A percentile compares a stretch with the other conserved stretches of the same genome.
Evolutionary conservation across 345 rosid species (phyloP).

Genomic region (Anacardium occidentale): DNA sequence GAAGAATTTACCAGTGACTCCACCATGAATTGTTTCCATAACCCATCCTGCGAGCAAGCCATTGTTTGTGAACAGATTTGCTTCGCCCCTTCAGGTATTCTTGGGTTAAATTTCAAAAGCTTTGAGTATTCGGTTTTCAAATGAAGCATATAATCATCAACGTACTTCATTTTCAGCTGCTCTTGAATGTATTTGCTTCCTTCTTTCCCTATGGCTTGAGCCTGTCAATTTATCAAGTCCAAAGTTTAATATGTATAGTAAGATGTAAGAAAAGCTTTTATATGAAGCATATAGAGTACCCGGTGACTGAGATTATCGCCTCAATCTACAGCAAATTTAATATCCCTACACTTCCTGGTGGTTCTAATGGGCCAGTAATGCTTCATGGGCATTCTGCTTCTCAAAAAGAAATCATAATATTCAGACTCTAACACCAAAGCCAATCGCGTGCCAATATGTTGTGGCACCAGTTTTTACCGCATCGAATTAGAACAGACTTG

Average conservation of each 20-base stretch:
- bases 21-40: constrained; percentile 36
- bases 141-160: constrained; percentile 65
- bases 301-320: constrained; percentile 27
- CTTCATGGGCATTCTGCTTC: constrained; percentile 34
- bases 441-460: constrained; percentile 39
- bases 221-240: constrained; percentile 29
- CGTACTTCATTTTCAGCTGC: constrained; percentile 43
- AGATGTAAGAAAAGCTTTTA: no score
- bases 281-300: constrained; percentile 11
- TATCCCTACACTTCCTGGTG: constrained; percentile 19
- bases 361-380: constrained; percentile 40
- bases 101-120: constrained; percentile 49
- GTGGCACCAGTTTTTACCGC: no score
- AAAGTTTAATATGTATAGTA: background rate
- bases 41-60: constrained; percentile 42
- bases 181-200: constrained; percentile 47
- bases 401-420: constrained; percentile 34
- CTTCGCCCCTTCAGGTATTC: constrained; percentile 33
- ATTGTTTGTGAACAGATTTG: constrained; percentile 42
- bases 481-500: no score
- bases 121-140: constrained; percentile 42
- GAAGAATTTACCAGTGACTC: constrained; percentile 55
- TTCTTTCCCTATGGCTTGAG: constrained; percentile 44
- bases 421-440: constrained; percentile 28
- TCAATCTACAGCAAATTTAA: constrained; percentile 41